Conservation (phyloP, 2,329 filamentous ascomycete species). For the Penicillium freii region DNA sequence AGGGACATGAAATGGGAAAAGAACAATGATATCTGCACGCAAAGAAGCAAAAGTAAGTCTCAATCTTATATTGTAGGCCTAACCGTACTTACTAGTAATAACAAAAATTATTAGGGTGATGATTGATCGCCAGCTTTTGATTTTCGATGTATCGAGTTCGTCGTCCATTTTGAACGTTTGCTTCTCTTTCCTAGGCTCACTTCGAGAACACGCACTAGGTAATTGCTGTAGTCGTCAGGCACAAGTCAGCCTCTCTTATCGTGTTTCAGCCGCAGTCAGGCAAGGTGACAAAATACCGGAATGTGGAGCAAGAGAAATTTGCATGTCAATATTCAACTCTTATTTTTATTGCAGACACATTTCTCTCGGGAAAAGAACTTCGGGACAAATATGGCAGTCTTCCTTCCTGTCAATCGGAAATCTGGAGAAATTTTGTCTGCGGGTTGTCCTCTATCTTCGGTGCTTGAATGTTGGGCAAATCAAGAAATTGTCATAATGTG, state of each 20-base stretch:
- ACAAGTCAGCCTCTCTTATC: constrained; percentile 9
- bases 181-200: not conserved
- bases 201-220: not conserved
- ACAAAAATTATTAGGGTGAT: constrained; percentile 68
- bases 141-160: constrained; percentile 53
- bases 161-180: constrained; percentile 24
- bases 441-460: too few species aligned
- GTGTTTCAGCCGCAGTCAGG: not conserved
- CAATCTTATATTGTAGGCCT: not conserved
- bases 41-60: constrained; percentile 4
- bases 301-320: constrained; percentile 6
- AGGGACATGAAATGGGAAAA: constrained; percentile 67
- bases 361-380: not conserved
- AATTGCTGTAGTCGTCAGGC: not conserved
- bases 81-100: constrained; percentile 60
- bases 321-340: not conserved
- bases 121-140: constrained; percentile 67
- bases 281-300: constrained; percentile 10
- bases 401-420: not conserved
- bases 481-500: not conserved
- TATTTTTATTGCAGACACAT: not conserved
- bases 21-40: constrained; percentile 61
- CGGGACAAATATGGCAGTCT: not conserved
- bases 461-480: not conserved
- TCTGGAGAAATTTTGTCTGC: not conserved